phyloP scores from a whole-genome alignment of 129 eudicot genomes.

The Apium graveolens region DNA sequence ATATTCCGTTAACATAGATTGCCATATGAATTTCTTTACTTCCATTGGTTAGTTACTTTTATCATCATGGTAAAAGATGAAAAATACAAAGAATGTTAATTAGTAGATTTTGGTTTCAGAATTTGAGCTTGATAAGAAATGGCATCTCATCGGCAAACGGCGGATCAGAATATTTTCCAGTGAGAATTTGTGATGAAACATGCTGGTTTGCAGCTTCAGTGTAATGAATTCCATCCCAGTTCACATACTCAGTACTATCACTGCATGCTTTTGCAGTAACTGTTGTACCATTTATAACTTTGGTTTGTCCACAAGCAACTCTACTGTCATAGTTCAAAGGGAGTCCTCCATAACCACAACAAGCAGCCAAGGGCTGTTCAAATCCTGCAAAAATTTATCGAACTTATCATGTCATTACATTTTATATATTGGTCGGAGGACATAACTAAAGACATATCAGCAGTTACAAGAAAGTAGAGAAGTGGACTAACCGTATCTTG shows the following conservation, averaged over 20 bases:
- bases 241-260: conserved; percentile 66
- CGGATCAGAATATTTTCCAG: conserved; percentile 88
- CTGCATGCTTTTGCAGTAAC: conserved; percentile 60
- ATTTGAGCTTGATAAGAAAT: conserved; percentile 63
- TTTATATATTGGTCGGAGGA: background rate
- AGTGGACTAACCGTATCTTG: conserved; percentile 53
- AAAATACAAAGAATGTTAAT: background rate
- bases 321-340: conserved; percentile 70
- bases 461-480: background rate
- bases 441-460: background rate
- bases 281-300: conserved; percentile 52
- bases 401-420: background rate
- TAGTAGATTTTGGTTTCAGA: conserved; percentile 17
- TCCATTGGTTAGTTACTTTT: background rate
- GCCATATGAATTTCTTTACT: background rate
- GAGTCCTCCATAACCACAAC: conserved; percentile 90
- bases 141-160: conserved; percentile 80
- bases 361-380: conserved; percentile 60
- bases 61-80: background rate
- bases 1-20: no score
- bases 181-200: conserved; percentile 85
- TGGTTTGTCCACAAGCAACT: conserved; percentile 67
- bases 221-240: conserved; percentile 94
- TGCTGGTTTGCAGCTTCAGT: conserved; percentile 90
- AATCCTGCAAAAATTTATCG: conserved; percentile 44